Base-by-base conservation (phyloP, 768 basidiomycete species). In the Brasilioporus rufonigricans region DNA sequence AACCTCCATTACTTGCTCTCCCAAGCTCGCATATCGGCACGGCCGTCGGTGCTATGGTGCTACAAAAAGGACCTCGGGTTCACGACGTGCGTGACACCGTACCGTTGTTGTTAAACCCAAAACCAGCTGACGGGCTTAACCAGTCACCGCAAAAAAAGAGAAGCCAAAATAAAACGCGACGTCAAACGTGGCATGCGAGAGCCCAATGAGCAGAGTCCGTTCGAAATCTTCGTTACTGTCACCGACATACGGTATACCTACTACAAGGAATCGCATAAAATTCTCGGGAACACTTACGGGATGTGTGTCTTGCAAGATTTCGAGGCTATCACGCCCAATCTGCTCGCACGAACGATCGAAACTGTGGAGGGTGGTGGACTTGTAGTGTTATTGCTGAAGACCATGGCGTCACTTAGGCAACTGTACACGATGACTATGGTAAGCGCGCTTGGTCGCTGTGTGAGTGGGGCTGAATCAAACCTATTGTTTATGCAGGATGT, bases 1-100 rank as follows among this genome's bases (percentile, higher is more conserved):
- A 98, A 98, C 70, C 78, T 99, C 27, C 96, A 99, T 72, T 98
- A 91, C 71, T 70, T 99, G 44, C 82, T 99, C 18, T 93, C 93
- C 0, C 95, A 98, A 76, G 89, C 90, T 14, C 81, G 89, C 50
- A 86, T 93, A 2, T 93, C 91, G 21, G 89, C 92, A 5, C 79
- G 93, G 16, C 93, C 93, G 2, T 91, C 89, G 8, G 94, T 97
- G 2, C 74, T 98, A 57, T 99, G 97, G 97, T 97, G 94, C 64
- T 99, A 99, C 79, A 98, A 97, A 76, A 98, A 98, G 69, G 95
- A 98, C 36, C 79, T 99, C 0, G 96, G 95, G 0, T 99, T 99
- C 66, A 94, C 93, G 10, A 94, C 83, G 91, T 89, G 62, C 60
- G 84, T 75, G 24, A 11, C 19, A 49, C 50, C 24, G 36, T 3